These are phyloP conservation scores for Solanum etuberosum DNA, from an alignment of 257 asterid genomes.

Conservation along the genomic window DNA sequence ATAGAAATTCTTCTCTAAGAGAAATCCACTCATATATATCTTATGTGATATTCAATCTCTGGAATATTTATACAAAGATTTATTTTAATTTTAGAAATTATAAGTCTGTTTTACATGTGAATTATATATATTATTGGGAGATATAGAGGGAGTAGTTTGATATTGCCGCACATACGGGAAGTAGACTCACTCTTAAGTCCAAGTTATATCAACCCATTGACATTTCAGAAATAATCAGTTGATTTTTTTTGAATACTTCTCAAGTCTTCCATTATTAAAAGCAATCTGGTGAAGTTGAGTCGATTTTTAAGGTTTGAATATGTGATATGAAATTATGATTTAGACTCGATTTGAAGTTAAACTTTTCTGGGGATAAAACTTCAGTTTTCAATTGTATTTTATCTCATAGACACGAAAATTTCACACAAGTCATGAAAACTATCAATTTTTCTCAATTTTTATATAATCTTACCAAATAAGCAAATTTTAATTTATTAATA, in stretches of 20 bases:
- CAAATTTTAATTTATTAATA: too few species aligned
- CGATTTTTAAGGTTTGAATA: too few species aligned
- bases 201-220: not conserved
- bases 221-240: not conserved
- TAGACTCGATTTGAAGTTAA: too few species aligned
- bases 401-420: too few species aligned
- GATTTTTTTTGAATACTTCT: not conserved
- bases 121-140: not conserved
- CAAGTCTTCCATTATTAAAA: not conserved
- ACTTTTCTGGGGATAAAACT: too few species aligned
- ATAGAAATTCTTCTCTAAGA: not conserved
- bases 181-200: not conserved
- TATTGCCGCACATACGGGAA: not conserved
- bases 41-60: not conserved
- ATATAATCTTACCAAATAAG: too few species aligned
- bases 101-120: not conserved
- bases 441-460: too few species aligned
- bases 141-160: not conserved
- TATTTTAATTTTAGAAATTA: too few species aligned
- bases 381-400: too few species aligned
- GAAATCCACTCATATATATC: not conserved
- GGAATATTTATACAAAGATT: not conserved
- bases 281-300: not conserved
- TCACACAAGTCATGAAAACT: too few species aligned
- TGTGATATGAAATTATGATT: not conserved